phyloP scores from a whole-genome alignment of 176 grass and related monocot genomes.

The Ampelocalamus luodianensis region DNA sequence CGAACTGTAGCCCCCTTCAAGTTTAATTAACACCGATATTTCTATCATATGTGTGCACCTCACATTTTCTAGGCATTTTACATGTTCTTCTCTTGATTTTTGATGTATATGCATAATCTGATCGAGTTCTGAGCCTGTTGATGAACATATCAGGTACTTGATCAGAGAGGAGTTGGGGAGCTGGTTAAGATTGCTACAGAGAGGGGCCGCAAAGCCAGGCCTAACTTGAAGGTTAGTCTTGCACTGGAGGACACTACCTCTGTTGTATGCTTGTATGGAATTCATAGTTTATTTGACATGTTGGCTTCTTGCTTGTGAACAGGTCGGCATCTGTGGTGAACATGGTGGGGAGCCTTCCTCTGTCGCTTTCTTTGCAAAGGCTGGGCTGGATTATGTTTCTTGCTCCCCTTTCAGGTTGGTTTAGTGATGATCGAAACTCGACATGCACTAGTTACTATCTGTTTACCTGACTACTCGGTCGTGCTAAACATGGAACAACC shows the following conservation, averaged over 20 bases:
- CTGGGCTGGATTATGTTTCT: conserved; percentile 92
- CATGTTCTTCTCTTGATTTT: conserved; percentile 13
- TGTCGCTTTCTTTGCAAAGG: conserved; percentile 93
- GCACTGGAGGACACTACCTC: not conserved
- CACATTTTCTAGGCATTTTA: conserved; percentile 6
- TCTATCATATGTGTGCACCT: conserved; percentile 5
- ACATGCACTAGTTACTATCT: not conserved
- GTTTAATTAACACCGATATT: not conserved
- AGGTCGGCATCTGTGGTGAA: conserved; percentile 98
- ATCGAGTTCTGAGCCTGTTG: not conserved
- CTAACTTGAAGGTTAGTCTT: conserved; percentile 81
- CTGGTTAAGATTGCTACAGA: conserved; percentile 79
- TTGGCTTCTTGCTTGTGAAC: conserved; percentile 26
- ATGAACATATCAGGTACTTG: conserved; percentile 72
- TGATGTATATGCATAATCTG: not conserved
- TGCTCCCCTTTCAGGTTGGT: conserved; percentile 96
- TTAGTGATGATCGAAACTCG: not conserved
- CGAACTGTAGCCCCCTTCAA: not conserved
- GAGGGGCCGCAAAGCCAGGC: conserved; percentile 82
- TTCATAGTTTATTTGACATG: conserved; percentile 2
- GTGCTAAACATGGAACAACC: not conserved
- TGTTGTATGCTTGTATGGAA: not conserved
- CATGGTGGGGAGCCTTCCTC: conserved; percentile 98
- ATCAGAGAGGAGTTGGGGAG: conserved; percentile 90
- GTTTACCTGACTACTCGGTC: not conserved